phyloP scores from a whole-genome alignment of 495 filamentous ascomycete species.

The Cenococcum geophilum region DNA sequence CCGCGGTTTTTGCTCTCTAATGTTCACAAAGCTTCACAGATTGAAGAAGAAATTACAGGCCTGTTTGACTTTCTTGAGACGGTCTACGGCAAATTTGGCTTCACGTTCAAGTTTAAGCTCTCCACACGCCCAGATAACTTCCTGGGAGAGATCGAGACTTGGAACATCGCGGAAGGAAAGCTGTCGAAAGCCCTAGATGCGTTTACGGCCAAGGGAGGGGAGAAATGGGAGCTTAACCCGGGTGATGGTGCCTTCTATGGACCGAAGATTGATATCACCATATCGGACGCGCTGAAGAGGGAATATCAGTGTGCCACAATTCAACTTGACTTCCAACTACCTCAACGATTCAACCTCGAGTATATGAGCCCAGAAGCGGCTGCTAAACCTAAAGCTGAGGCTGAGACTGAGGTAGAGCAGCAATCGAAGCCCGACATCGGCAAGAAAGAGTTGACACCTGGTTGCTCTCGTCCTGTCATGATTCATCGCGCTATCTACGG shows the following conservation, averaged over 20 bases:
- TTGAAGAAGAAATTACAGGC: conserved; percentile 73
- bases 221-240: conserved; percentile 80
- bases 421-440: conserved; percentile 24
- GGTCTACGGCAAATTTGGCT: conserved; percentile 86
- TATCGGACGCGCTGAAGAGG: conserved; percentile 69
- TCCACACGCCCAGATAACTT: conserved; percentile 92
- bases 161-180: conserved; percentile 78
- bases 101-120: conserved; percentile 92
- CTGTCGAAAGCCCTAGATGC: conserved; percentile 70
- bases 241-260: conserved; percentile 98
- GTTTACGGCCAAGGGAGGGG: conserved; percentile 58
- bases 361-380: conserved; percentile 64
- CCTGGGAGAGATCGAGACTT: conserved; percentile 78
- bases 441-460: conserved; percentile 51
- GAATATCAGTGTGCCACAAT: conserved; percentile 86
- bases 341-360: conserved; percentile 74
- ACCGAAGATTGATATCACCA: conserved; percentile 90
- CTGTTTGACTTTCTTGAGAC: conserved; percentile 80
- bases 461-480: conserved; percentile 89
- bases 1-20: background rate
- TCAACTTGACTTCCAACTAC: conserved; percentile 93
- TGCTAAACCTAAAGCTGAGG: conserved; percentile 34
- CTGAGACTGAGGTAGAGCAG: conserved; percentile 27
- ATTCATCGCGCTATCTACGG: conserved; percentile 95
- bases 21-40: conserved; percentile 42